Base-by-base conservation (phyloP, 2,329 filamentous ascomycete genomes). In the Fusarium irregulare region DNA sequence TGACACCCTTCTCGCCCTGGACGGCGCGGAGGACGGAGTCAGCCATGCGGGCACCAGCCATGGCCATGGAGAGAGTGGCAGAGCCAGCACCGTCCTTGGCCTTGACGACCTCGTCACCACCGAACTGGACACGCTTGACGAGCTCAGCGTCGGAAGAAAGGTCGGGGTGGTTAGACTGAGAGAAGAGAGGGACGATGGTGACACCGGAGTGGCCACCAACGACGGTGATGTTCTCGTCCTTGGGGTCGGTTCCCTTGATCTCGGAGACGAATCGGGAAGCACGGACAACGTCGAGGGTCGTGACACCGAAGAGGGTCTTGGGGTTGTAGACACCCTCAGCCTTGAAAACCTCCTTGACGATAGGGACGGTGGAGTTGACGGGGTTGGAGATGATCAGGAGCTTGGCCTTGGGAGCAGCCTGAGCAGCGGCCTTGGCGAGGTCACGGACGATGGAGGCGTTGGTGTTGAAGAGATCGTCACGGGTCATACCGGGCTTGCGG, bases 391-490 rank as follows among this genome's bases (percentile, higher is more conserved):
- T 99, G 88, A 99, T 90, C 81, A 98, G 90, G 83, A 98, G 88
- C 86, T 97, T 97, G 84, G 96, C 96, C 73, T 98, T 88, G 78
- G 96, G 96, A 80, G 91, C 89, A 76, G 93, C 89, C 79, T 97
- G 90, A 79, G 96, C 96, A 80, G 90, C 91, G 78, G 94, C 94
- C 90, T 97, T 97, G 86, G 95, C 94, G 74, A 99, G 91, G 85
- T 98, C 96, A 80, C 95, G 94, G 82, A 99, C 96, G 83, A 99
- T 99, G 82, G 93, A 97, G 83, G 96, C 96, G 85, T 99, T 99
- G 89, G 95, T 99, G 91, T 98, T 98, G 94, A 99, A 99, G 73
- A 99, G 92, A 83, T 99, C 95, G 85, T 99, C 96, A 88, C 96
- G 94, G 86, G 93, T 97, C 96, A 99, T 99, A 85, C 96, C 96